Base-by-base conservation (phyloP, 768 basidiomycete species). In the Pleurotus ostreatus region DNA sequence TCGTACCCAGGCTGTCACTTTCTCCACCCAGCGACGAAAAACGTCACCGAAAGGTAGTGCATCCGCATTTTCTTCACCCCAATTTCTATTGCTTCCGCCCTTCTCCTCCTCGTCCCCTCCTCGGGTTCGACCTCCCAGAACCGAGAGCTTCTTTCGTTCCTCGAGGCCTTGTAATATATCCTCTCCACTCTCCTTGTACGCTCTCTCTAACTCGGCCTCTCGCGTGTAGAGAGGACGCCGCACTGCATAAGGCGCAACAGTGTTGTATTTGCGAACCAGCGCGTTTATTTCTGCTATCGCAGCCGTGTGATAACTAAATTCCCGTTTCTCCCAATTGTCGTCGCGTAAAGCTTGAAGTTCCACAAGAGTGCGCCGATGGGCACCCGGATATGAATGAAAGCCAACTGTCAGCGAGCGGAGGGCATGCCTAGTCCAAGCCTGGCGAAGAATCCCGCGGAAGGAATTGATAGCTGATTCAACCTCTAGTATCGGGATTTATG, bases 221-320 rank as follows among this genome's bases (percentile, higher is more conserved):
- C 81, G 78, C 20, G 74, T 69, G 57, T 88, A 78, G 57, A 85
- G 82, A 3, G 81, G 73, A 46, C 87, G 72, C 16, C 91, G 78
- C n/a, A 88, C 91, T 4, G 83, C 74, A 63, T 88, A 89, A 1
- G 90, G 92, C 11, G 92, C 92, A 44, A 88, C 66, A 5, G 80
- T 85, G 65, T 94, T 94, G 71, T 91, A 89, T 70, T 86, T 84
- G 48, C 90, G 78, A 23, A 93, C 85, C 4, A 88, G 75, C 2
- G 82, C 74, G 68, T 94, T 93, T 40, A 93, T 70, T 61, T 93
- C 86, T 26, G 75, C 77, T 38, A 94, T 63, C 11, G 86, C 86
- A 2, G 80, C 74, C 34, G 84, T 78, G 62, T 92, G 89, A 62
- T 91, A 91, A 45, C 77, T 68, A 15, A 70, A 66, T 65, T 93